Evolutionary conservation across 139 green algal genomes (phyloP).

Genomic region (Picochlorum sp.): DNA sequence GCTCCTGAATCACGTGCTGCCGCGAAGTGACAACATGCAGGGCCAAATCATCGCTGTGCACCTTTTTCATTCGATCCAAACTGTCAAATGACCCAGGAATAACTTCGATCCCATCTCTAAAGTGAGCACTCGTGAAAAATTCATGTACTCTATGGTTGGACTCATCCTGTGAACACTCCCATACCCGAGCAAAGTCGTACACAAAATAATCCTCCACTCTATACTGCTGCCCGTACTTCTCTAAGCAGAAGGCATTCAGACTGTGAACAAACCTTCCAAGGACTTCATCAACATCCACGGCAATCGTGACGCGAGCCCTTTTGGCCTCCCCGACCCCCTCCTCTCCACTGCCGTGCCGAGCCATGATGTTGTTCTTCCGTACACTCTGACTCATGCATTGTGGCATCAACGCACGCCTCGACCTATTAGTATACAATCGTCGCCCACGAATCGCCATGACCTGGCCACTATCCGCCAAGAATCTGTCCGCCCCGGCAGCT

Average conservation of each 20-base stretch:
- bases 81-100: constrained; percentile 76
- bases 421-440: too few relatives aligned
- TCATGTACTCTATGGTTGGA: constrained; percentile 83
- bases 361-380: too few relatives aligned
- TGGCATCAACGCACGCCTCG: too few relatives aligned
- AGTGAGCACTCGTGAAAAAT: constrained; percentile 89
- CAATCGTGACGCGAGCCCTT: constrained; percentile 22
- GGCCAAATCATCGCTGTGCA: constrained; percentile 35
- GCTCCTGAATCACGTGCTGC: constrained; percentile 84
- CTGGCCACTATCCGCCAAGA: too few relatives aligned
- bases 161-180: constrained; percentile 70
- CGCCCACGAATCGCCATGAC: too few relatives aligned
- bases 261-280: constrained; percentile 73
- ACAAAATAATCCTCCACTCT: constrained; percentile 69
- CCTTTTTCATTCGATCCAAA: constrained; percentile 45
- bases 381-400: too few relatives aligned
- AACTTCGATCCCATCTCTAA: constrained; percentile 73
- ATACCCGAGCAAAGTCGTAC: constrained; percentile 91
- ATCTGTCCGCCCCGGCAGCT: too few relatives aligned
- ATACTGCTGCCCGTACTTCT: constrained; percentile 66
- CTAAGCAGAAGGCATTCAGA: constrained; percentile 73
- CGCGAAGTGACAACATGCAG: constrained; percentile 85
- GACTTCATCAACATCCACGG: constrained; percentile 83
- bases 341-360: too few relatives aligned
- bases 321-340: too few relatives aligned